These are phyloP conservation scores for Golubevia pallescens DNA, from an alignment of 1,284 basidiomycete genomes.

Conservation along the genomic window DNA sequence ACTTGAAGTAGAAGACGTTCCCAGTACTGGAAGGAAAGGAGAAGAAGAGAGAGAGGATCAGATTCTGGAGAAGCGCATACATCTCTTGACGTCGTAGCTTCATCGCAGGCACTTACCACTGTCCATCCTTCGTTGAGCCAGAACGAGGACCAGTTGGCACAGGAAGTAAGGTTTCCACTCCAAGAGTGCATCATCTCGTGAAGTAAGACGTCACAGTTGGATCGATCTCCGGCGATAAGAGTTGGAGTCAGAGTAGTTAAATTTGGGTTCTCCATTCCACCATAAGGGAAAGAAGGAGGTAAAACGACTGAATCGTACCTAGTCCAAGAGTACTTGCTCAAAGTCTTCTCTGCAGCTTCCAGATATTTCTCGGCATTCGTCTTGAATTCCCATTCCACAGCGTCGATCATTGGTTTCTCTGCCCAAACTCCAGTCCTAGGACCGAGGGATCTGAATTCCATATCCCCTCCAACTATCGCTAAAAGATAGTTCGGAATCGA, in stretches of 20 bases:
- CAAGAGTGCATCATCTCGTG: conserved; percentile 61
- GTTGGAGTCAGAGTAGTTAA: conserved; percentile 57
- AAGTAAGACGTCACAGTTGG: conserved; percentile 67
- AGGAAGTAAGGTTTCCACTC: conserved; percentile 58
- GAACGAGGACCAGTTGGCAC: conserved; percentile 49
- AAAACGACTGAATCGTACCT: conserved; percentile 91
- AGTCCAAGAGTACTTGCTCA: conserved; percentile 76
- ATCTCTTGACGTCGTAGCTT: no score
- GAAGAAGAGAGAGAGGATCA: no score
- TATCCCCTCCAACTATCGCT: conserved; percentile 57
- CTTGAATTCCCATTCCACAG: conserved; percentile 62
- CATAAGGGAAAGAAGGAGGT: conserved; percentile 87
- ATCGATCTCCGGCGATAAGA: conserved; percentile 53
- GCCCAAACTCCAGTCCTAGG: conserved; percentile 60
- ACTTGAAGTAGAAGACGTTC: conserved; percentile 56
- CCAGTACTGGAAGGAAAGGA: conserved; percentile 33
- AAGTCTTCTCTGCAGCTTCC: conserved; percentile 50
- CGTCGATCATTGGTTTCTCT: conserved; percentile 49
- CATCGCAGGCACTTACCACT: conserved; percentile 18
- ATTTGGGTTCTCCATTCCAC: conserved; percentile 64
- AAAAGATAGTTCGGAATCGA: conserved; percentile 59
- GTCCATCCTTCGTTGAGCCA: conserved; percentile 75
- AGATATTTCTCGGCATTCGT: conserved; percentile 58
- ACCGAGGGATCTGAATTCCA: conserved; percentile 52
- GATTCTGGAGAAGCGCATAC: no score